Conservation (phyloP, 2,329 filamentous ascomycete genomes). For the Macrophomina pseudophaseolina region DNA sequence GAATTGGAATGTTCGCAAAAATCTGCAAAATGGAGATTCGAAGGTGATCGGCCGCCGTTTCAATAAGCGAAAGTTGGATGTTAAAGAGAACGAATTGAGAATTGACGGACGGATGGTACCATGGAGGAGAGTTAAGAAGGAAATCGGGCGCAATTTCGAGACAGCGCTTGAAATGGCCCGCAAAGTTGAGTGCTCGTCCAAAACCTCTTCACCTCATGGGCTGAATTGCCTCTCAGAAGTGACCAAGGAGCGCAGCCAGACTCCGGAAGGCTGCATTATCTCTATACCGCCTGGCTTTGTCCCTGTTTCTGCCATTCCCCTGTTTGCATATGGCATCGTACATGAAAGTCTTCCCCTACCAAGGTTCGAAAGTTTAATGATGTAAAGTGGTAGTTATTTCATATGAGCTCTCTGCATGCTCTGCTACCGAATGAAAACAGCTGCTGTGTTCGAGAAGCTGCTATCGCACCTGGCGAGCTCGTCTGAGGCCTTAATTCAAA, state of each 20-base stretch:
- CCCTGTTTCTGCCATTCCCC: background rate
- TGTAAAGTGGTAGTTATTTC: too few relatives aligned
- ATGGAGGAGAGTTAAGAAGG: background rate
- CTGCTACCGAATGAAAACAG: too few relatives aligned
- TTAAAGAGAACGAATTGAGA: background rate
- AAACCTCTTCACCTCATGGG: too few relatives aligned
- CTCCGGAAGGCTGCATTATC: background rate
- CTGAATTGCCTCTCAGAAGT: background rate
- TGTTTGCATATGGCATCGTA: background rate
- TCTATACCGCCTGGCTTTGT: background rate
- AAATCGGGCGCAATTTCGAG: background rate
- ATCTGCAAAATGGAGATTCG: background rate
- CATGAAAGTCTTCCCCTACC: background rate
- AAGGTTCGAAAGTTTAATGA: background rate
- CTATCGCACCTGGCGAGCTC: too few relatives aligned
- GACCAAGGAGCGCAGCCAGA: background rate
- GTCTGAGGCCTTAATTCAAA: too few relatives aligned
- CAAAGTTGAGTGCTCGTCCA: background rate
- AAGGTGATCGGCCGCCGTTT: background rate
- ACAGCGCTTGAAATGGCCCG: background rate
- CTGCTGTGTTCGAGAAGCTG: too few relatives aligned
- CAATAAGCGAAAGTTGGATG: background rate
- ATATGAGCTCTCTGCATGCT: too few relatives aligned
- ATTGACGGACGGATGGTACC: background rate
- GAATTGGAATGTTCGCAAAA: constrained; percentile 2